phyloP scores from a whole-genome alignment of 768 basidiomycete species.

The Termitomyces sp. region DNA sequence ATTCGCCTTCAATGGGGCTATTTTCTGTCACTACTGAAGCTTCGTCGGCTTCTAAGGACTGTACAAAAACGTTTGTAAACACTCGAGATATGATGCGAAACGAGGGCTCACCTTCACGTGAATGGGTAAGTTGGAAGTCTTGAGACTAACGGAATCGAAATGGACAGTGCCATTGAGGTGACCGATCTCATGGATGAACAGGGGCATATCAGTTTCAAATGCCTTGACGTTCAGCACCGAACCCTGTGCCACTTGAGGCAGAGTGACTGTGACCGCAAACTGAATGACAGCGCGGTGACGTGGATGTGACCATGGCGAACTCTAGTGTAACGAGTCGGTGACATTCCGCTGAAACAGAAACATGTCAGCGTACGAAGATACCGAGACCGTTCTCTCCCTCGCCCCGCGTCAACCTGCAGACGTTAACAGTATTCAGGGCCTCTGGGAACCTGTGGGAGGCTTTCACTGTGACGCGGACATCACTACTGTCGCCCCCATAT shows the following conservation, averaged over 20 bases:
- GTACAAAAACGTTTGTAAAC: slow-evolving; percentile 1
- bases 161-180: slow-evolving; percentile 28
- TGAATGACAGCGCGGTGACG: slow-evolving; percentile 5
- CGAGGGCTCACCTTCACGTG: slow-evolving; percentile 26
- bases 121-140: slow-evolving; percentile 29
- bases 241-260: slow-evolving; percentile 15
- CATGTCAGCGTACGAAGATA: slow-evolving; percentile 22
- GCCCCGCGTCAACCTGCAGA: slow-evolving; percentile 19
- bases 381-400: slow-evolving; percentile 28
- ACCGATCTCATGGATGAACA: slow-evolving; percentile 34
- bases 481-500: slow-evolving; percentile 11
- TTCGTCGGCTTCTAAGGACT: slow-evolving; percentile 27
- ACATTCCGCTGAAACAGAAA: neutral
- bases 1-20: slow-evolving; percentile 40
- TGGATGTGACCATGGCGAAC: slow-evolving; percentile 6
- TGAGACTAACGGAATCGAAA: slow-evolving; percentile 35
- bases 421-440: slow-evolving; percentile 18
- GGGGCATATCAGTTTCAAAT: slow-evolving; percentile 39
- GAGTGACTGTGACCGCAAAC: slow-evolving; percentile 19
- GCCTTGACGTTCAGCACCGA: slow-evolving; percentile 29
- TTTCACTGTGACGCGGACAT: slow-evolving; percentile 20
- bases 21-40: slow-evolving; percentile 32
- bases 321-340: slow-evolving; percentile 6
- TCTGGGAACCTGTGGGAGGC: slow-evolving; percentile 19
- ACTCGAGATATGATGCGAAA: neutral